These are phyloP conservation scores for Nyssa sinensis DNA, from an alignment of 148 eudicot species.

Conservation along the genomic window DNA sequence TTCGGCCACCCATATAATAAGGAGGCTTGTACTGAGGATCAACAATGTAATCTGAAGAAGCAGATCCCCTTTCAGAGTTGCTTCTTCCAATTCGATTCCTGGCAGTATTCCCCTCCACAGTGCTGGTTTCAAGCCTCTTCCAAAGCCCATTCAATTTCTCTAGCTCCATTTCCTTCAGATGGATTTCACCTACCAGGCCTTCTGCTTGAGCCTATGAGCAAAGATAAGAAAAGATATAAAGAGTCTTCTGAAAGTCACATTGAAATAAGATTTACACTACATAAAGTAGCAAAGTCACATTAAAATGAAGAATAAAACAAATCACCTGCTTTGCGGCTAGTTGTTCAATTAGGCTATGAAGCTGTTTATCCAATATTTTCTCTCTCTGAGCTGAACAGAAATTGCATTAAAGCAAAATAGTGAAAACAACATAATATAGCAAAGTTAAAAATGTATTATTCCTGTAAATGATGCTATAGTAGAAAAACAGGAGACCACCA, in stretches of 20 bases:
- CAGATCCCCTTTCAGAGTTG: conserved; percentile 38
- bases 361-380: conserved; percentile 88
- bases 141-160: conserved; percentile 67
- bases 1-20: conserved; percentile 50
- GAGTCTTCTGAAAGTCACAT: neutral
- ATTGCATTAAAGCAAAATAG: conserved; percentile 13
- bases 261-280: neutral
- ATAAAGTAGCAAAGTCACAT: neutral
- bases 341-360: conserved; percentile 92
- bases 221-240: neutral
- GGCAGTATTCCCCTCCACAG: conserved; percentile 52
- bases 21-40: conserved; percentile 56
- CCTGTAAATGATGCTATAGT: neutral
- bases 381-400: conserved; percentile 80
- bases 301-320: neutral
- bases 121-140: conserved; percentile 57
- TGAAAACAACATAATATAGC: neutral
- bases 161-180: conserved; percentile 79
- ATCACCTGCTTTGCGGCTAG: conserved; percentile 85
- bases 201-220: conserved; percentile 83
- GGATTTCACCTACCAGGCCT: conserved; percentile 73
- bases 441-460: neutral
- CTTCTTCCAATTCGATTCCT: conserved; percentile 65
- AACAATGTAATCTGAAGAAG: conserved; percentile 46
- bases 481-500: neutral